phyloP scores from a whole-genome alignment of 306 rosid genomes.

The Castanea sativa region DNA sequence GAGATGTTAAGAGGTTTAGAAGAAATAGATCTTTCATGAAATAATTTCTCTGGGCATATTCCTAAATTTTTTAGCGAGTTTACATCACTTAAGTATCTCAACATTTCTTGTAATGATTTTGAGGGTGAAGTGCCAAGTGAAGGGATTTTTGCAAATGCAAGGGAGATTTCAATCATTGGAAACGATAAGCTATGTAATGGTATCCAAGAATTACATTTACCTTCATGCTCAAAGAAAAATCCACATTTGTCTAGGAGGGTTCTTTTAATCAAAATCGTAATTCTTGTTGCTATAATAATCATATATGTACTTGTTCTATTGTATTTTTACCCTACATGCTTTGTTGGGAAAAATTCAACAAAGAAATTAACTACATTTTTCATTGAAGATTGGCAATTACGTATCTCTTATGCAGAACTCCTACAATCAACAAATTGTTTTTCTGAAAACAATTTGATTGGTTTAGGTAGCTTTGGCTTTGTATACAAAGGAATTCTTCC shows the following conservation, averaged over 20 bases:
- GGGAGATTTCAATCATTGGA: constrained; percentile 22
- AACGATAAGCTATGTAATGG: constrained; percentile 39
- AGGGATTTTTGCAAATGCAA: constrained; percentile 33
- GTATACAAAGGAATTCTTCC: constrained; percentile 30
- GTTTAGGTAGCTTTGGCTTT: constrained; percentile 37
- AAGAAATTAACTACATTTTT: neutral
- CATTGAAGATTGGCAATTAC: neutral
- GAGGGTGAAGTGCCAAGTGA: constrained; percentile 35
- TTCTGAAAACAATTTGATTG: constrained; percentile 32
- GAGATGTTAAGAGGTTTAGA: constrained; percentile 32
- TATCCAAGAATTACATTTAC: constrained; percentile 24
- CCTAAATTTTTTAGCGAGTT: constrained; percentile 35
- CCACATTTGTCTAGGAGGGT: neutral
- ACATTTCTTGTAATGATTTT: constrained; percentile 33
- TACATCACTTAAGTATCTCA: constrained; percentile 14
- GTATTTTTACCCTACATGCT: constrained; percentile 1
- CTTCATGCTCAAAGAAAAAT: constrained; percentile 19
- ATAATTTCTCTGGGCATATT: constrained; percentile 36
- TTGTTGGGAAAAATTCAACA: constrained; percentile 2
- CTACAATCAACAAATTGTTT: constrained; percentile 16
- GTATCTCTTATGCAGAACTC: constrained; percentile 33
- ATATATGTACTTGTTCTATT: constrained; percentile 7
- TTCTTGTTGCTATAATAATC: constrained; percentile 19
- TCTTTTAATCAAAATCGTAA: constrained; percentile 12
- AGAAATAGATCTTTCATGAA: constrained; percentile 30